Percentiles rank a stretch among this genome's conserved stretches.
Conservation (phyloP, 805 yeast species). For the Kluyveromyces dobzhanskii region DNA sequence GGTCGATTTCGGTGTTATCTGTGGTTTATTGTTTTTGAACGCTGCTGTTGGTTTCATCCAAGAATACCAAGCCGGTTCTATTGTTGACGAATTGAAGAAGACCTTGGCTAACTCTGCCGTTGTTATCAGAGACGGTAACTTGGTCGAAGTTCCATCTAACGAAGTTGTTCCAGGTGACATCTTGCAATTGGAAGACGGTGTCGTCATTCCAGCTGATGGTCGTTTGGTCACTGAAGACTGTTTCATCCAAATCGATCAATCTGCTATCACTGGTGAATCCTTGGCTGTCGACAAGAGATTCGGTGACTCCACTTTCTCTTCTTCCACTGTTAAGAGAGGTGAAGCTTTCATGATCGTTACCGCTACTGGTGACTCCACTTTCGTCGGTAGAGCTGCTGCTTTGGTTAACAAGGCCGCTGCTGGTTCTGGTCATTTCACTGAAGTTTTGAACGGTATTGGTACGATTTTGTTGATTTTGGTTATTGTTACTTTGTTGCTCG, state of each 20-base stretch:
- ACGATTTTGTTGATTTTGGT: slow-evolving; percentile 83
- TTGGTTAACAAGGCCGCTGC: slow-evolving; percentile 89
- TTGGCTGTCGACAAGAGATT: slow-evolving; percentile 86
- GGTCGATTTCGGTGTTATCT: slow-evolving; percentile 98
- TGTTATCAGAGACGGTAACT: slow-evolving; percentile 74
- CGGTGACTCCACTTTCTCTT: slow-evolving; percentile 84
- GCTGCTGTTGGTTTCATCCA: slow-evolving; percentile 94
- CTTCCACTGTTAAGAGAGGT: slow-evolving; percentile 94
- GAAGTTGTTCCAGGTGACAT: slow-evolving; percentile 96
- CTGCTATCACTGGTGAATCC: slow-evolving; percentile 97
- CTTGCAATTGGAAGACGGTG: slow-evolving; percentile 86
- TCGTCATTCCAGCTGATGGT: slow-evolving; percentile 90
- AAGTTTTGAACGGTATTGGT: slow-evolving; percentile 96
- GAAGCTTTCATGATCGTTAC: slow-evolving; percentile 90
- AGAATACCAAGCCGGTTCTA: slow-evolving; percentile 97
- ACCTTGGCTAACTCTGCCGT: slow-evolving; percentile 85
- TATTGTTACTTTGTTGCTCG: slow-evolving; percentile 75
- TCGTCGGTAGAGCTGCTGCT: slow-evolving; percentile 96
- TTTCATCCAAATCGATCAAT: slow-evolving; percentile 88
- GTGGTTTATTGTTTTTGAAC: slow-evolving; percentile 77
- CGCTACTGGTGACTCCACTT: slow-evolving; percentile 92
- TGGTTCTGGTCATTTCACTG: slow-evolving; percentile 94
- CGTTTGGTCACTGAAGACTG: slow-evolving; percentile 78
- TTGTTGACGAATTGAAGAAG: slow-evolving; percentile 93
- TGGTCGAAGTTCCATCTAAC: slow-evolving; percentile 67